Base-by-base conservation (phyloP, 2,329 filamentous ascomycete genomes). In the Talaromyces verruculosus region DNA sequence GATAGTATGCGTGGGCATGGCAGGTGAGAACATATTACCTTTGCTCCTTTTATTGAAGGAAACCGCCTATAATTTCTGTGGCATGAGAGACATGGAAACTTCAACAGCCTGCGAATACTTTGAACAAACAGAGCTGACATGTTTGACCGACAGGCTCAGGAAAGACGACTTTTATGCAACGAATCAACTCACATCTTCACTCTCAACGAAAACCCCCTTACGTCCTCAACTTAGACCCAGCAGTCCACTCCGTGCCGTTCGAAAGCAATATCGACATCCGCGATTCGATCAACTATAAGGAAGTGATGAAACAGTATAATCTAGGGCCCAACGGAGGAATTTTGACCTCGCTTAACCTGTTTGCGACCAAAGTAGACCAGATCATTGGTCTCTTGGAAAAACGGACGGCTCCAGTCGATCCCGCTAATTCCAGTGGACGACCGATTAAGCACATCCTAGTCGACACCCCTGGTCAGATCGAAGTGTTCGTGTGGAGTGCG, bases 121-220 rank as follows among this genome's bases (percentile, higher is more conserved):
- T 13, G 39, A 10, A 10, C n/a, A 49, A 41, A 19, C 47, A 53
- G 41, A 37, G 37, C 51, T 60, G 45, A 65, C 55, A 13, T 41
- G 19, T 65, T 33, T 53, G 55, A 66, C 57, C 33, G 68, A 58
- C 64, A 91, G 90, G 95, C 72, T 96, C 93, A 17, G 95, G 95
- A 74, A 99, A 99, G 84, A 99, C 95, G n/a, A 99, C 96, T 0
- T 99, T 99, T 76, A 98, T 99, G 94, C 94, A 98, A 77, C 89
- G 95, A 74, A 95, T 99, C 74, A 97, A 97, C 78, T 90, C 94
- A 0, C 87, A 99, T 76, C 88, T 99, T 3, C 94, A 98, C 76
- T 86, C 86, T 5, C 86, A 93, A 73, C 87, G 89, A 66, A 86
- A 89, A 19, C 89, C 92, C 1, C 95, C 96, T 4, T 99, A 99